Evolutionary conservation across 768 basidiomycete genomes (phyloP), one percentile per base, ranked within the genome.

Genomic region (Leccinum longicurvipes): DNA sequence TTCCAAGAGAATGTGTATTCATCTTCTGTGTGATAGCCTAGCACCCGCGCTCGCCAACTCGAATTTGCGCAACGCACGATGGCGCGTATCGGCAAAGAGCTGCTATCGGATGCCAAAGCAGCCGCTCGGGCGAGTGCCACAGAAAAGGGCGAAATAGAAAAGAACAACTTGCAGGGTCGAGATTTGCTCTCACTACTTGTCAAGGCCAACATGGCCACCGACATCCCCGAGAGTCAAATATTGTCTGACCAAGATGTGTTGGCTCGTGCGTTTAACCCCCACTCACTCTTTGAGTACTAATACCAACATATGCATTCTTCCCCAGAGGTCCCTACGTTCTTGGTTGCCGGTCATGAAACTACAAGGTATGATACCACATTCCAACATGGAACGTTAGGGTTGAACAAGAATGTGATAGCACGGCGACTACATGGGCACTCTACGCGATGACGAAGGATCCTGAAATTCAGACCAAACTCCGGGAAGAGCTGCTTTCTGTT

Each of bases 161-260:
- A 73, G 55, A 65, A 67, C n/a, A 62, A 50, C 11, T 49, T 73
- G 10, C 61, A 59, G 1, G 74, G 74, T 19, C 77, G 82, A 17
- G 86, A 88, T 70, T 64, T 89, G 3, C 72, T 89, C 10, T 60
- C 59, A 14, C 21, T 48, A 21, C 21, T 48, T 7, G 47, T 48
- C 19, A 48, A 32, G 47, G 47, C 47, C 1, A 48, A 48, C 21
- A 29, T 48, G 47, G 79, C 82, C 0, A 79, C 77, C 1, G 83
- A 89, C 63, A 60, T 85, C 4, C 78, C 80, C 0, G 78, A 79
- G 6, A 72, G 61, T 45, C 84, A 86, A 63, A 72, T 73, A 34
- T 71, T 89, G 71, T 77, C 77, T 0, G 87, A 89, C 53, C 76
- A 77, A 27, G 87, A 89, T 56, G 82, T 89, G 15, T 56, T 86